These are phyloP conservation scores for Hanseniaspora lindneri DNA, from an alignment of 805 yeast species.

Conservation along the genomic window DNA sequence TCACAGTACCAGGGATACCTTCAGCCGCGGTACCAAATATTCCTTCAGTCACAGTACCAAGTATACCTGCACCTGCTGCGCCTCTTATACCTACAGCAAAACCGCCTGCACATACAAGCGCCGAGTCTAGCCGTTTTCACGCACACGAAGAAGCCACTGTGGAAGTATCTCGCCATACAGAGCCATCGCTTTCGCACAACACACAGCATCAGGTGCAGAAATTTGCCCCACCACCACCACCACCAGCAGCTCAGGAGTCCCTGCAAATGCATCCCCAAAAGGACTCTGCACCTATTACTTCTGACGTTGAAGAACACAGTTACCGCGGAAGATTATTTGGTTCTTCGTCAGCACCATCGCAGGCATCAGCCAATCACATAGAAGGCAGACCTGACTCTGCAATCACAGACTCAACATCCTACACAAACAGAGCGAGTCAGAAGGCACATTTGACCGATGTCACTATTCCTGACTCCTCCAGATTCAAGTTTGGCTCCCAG, in stretches of 20 bases:
- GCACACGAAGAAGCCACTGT: no score
- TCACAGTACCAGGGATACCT: slow-evolving; percentile 17
- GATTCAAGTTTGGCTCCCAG: slow-evolving; percentile 59
- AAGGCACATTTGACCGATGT: slow-evolving; percentile 29
- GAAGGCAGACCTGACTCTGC: slow-evolving; percentile 22
- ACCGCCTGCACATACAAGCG: no score
- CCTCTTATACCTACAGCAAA: no score
- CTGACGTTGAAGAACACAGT: slow-evolving; percentile 11
- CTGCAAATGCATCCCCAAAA: slow-evolving; percentile 25
- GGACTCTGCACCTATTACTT: no score
- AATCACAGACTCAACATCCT: slow-evolving; percentile 17
- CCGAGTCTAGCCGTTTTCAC: no score
- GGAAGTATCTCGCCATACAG: no score
- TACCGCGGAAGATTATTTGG: slow-evolving; percentile 26
- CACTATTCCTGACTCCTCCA: slow-evolving; percentile 47
- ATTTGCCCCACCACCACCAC: slow-evolving; percentile 25
- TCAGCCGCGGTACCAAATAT: slow-evolving; percentile 23
- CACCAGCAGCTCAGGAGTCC: slow-evolving; percentile 24
- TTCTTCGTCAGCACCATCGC: slow-evolving; percentile 26
- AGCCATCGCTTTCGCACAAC: no score
- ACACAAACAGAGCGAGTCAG: slow-evolving; percentile 23
- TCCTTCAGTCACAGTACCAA: slow-evolving; percentile 20
- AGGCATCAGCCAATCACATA: slow-evolving; percentile 22
- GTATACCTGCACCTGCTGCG: no score
- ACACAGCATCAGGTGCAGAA: no score